Percentiles rank a stretch among this genome's conserved stretches.
Evolutionary conservation across 495 filamentous ascomycete genomes (phyloP).

Genomic region (Penicillium angulare): DNA sequence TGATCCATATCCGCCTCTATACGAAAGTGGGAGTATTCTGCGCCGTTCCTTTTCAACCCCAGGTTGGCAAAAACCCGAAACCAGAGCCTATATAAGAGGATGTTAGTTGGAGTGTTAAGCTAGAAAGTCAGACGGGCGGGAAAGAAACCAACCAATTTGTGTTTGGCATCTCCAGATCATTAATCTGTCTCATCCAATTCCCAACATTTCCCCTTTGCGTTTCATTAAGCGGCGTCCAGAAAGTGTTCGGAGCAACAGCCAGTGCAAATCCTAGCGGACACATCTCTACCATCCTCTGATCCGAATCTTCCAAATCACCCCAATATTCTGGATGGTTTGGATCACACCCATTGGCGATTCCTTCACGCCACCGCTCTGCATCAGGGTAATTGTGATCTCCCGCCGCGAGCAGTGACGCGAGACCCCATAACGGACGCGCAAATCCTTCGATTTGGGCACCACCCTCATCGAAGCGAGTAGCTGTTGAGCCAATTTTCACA

Average conservation of each 20-base stretch:
- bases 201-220: constrained; percentile 60
- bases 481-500: constrained; percentile 61
- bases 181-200: constrained; percentile 68
- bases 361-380: constrained; percentile 62
- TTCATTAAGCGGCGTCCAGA: constrained; percentile 62
- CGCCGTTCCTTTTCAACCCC: constrained; percentile 68
- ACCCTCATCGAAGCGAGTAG: constrained; percentile 69
- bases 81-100: constrained; percentile 57
- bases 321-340: constrained; percentile 67
- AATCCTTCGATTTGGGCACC: constrained; percentile 77
- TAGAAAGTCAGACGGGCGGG: too few relatives aligned
- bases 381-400: constrained; percentile 63
- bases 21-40: constrained; percentile 60
- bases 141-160: constrained; percentile 42
- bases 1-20: constrained; percentile 73
- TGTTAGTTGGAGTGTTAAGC: too few relatives aligned
- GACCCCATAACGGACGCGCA: constrained; percentile 71
- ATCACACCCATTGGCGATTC: constrained; percentile 66
- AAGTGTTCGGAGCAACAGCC: constrained; percentile 56
- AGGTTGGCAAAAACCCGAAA: constrained; percentile 82
- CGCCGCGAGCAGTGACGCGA: constrained; percentile 65
- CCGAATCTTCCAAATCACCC: constrained; percentile 68
- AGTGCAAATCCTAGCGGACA: constrained; percentile 68
- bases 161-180: constrained; percentile 68
- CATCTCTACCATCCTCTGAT: constrained; percentile 86